Evolutionary conservation across 139 green algal genomes (phyloP).

Genomic region (Picochlorum costavermella): DNA sequence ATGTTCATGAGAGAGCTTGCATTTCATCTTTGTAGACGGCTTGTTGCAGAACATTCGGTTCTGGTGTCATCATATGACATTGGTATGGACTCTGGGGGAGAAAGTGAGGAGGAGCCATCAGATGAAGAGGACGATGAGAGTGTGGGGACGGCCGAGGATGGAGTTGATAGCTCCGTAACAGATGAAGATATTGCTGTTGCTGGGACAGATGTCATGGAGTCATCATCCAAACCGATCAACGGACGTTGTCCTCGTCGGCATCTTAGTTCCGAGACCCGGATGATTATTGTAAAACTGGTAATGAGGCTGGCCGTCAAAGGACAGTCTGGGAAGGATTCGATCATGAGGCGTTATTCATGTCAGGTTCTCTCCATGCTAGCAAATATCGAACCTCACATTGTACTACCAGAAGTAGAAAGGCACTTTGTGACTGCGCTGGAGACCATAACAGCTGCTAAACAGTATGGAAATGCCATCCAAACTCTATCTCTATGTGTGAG

Average conservation of each 20-base stretch:
- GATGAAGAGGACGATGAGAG: constrained; percentile 13
- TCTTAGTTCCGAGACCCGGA: neutral
- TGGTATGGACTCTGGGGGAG: constrained; percentile 3
- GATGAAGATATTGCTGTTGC: constrained; percentile 1
- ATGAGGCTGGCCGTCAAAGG: constrained; percentile 57
- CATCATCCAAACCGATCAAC: neutral
- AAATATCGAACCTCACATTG: constrained; percentile 50
- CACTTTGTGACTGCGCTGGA: constrained; percentile 62
- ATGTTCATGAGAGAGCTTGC: constrained; percentile 36
- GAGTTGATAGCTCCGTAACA: constrained; percentile 7
- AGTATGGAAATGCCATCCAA: constrained; percentile 29
- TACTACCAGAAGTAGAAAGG: constrained; percentile 66
- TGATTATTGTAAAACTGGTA: constrained; percentile 30
- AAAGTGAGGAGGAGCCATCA: constrained; percentile 1
- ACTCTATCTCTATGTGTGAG: constrained; percentile 62
- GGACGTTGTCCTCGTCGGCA: neutral
- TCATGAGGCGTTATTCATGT: constrained; percentile 25
- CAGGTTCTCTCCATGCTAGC: constrained; percentile 47
- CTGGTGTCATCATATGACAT: neutral
- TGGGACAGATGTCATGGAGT: neutral
- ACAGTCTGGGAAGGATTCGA: constrained; percentile 69
- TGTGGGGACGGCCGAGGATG: constrained; percentile 10
- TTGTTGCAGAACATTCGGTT: constrained; percentile 18
- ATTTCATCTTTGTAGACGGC: constrained; percentile 46
- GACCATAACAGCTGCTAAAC: constrained; percentile 49